phyloP scores from a whole-genome alignment of 352 stramenopile species.

The Sclerospora graminicola region DNA sequence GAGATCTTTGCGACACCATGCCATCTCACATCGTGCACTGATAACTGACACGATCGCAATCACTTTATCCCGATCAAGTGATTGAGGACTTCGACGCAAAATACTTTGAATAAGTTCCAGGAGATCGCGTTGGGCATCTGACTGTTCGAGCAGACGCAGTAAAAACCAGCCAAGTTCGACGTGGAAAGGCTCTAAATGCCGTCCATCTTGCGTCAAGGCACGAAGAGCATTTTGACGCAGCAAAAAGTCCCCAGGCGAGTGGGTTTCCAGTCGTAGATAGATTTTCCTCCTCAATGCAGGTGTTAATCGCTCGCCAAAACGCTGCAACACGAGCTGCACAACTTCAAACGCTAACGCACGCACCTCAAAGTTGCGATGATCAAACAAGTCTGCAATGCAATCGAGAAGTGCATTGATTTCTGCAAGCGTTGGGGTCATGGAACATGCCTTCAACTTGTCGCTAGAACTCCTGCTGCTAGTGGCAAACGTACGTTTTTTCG shows the following conservation, averaged over 20 bases:
- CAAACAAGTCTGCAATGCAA: slow-evolving; percentile 61
- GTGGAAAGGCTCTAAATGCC: slow-evolving; percentile 52
- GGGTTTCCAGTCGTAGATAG: slow-evolving; percentile 43
- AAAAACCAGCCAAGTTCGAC: slow-evolving; percentile 68
- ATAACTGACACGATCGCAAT: slow-evolving; percentile 64
- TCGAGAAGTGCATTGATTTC: slow-evolving; percentile 57
- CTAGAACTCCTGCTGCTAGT: slow-evolving; percentile 6
- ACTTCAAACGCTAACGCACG: slow-evolving; percentile 68
- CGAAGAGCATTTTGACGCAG: slow-evolving; percentile 56
- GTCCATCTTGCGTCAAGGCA: slow-evolving; percentile 51
- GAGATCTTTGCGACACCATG: slow-evolving; percentile 60
- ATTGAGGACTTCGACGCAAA: slow-evolving; percentile 40
- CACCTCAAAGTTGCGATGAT: slow-evolving; percentile 57
- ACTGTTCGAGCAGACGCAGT: slow-evolving; percentile 65
- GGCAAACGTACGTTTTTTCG: not conserved
- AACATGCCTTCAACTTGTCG: slow-evolving; percentile 4
- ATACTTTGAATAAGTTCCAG: slow-evolving; percentile 67
- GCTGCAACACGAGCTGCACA: slow-evolving; percentile 48
- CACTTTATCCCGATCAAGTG: slow-evolving; percentile 51
- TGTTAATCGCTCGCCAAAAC: slow-evolving; percentile 46
- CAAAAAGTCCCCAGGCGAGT: slow-evolving; percentile 41
- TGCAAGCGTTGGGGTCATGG: slow-evolving; percentile 15
- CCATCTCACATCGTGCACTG: slow-evolving; percentile 51
- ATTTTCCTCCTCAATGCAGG: slow-evolving; percentile 33
- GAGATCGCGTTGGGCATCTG: slow-evolving; percentile 69